Percentiles rank a stretch among this genome's conserved stretches.
These are phyloP conservation scores for Solanum chaucha DNA, from an alignment of 257 asterid species.

Conservation along the genomic window DNA sequence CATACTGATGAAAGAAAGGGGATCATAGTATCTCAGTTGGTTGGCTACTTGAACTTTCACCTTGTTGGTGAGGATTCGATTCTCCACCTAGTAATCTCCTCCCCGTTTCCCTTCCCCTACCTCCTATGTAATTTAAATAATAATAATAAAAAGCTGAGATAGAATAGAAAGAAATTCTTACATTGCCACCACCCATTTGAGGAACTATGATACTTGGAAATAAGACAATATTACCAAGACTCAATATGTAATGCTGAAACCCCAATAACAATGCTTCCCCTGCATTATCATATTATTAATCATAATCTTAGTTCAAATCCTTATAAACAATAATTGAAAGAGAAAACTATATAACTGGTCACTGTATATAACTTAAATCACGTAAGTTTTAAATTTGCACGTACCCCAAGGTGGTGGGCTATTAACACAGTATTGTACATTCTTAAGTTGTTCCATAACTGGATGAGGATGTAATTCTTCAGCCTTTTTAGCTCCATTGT, in stretches of 20 bases:
- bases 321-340: too few relatives aligned
- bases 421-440: constrained; percentile 59
- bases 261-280: constrained; percentile 59
- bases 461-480: constrained; percentile 39
- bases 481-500: not conserved
- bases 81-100: not conserved
- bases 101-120: not conserved
- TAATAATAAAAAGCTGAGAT: not conserved
- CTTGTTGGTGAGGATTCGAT: not conserved
- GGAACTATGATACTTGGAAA: constrained; percentile 59
- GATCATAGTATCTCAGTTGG: not conserved
- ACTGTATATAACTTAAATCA: not conserved
- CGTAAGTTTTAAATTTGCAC: not conserved
- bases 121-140: not conserved
- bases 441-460: constrained; percentile 51
- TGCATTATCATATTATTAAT: constrained; percentile 14
- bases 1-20: not conserved
- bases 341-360: not conserved
- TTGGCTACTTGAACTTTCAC: not conserved
- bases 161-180: constrained; percentile 12
- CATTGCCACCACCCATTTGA: constrained; percentile 73
- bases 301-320: not conserved
- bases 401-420: constrained; percentile 70
- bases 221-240: constrained; percentile 53
- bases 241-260: constrained; percentile 64